Conservation (phyloP, 2,329 filamentous ascomycete genomes). For the Phialemonium atrogriseum region DNA sequence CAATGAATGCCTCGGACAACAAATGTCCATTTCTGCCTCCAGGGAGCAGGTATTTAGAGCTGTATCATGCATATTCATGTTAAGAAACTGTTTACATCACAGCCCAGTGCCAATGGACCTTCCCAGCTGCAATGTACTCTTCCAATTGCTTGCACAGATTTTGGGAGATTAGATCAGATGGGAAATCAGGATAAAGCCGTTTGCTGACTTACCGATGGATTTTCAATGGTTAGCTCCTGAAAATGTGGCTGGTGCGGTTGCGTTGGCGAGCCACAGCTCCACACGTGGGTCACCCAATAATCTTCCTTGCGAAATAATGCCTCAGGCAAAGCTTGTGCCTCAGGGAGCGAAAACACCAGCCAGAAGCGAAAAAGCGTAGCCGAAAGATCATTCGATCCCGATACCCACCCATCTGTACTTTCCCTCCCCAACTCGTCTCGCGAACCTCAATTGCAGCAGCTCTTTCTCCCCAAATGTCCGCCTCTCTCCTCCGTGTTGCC, state of each 20-base stretch:
- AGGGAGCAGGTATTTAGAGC: too few relatives aligned
- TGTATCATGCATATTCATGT: too few relatives aligned
- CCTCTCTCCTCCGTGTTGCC: slow-evolving; percentile 62
- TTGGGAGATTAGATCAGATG: slow-evolving; percentile 1
- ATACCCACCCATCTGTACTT: slow-evolving; percentile 6
- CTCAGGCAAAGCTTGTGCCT: neutral
- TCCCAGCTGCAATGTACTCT: too few relatives aligned
- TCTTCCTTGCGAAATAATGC: too few relatives aligned
- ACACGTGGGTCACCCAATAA: too few relatives aligned
- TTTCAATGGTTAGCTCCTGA: neutral
- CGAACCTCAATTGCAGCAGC: slow-evolving; percentile 4
- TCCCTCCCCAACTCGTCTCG: too few relatives aligned
- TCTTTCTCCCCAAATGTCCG: slow-evolving; percentile 31
- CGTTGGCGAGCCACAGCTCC: slow-evolving; percentile 3
- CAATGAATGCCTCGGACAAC: neutral
- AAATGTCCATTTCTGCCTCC: too few relatives aligned
- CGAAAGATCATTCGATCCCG: slow-evolving; percentile 23
- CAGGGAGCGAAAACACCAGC: slow-evolving; percentile 10
- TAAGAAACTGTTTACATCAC: too few relatives aligned
- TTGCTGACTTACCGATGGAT: neutral
- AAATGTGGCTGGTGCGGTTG: neutral
- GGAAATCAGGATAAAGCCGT: too few relatives aligned
- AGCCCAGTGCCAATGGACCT: too few relatives aligned
- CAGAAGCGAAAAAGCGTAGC: slow-evolving; percentile 14
- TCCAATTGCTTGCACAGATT: slow-evolving; percentile 1